Base-by-base conservation (phyloP, 148 eudicot species). In the Rhododendron henanense region DNA sequence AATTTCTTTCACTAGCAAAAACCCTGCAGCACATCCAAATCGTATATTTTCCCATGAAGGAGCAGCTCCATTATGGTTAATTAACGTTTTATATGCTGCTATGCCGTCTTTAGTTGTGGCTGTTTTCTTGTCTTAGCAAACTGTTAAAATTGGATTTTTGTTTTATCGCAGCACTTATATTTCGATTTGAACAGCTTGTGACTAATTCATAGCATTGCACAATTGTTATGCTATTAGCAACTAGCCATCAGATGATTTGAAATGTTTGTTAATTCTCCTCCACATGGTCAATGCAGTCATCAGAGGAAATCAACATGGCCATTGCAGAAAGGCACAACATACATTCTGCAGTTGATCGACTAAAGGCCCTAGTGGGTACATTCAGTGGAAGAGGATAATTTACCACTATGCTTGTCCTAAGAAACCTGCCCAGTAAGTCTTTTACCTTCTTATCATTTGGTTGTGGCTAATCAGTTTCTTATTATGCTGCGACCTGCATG, bases 311-410 rank as follows among this genome's bases (percentile, higher is more conserved):
- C 87, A 89, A 85, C 85, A 87, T 93, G 93, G 90, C 88, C 84
- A 87, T 94, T 44, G 94, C 91, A 86, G 93, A 94, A 85, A 91
- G 87, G 84, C 91, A 92, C 84, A 86, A 86, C 75, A 88, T 91
- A 55, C 89, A 90, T 81, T 84, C 84, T 85, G 91, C 92, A 48
- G 88, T 86, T 65, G 93, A 89, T 85, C 87, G 80, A 74, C 86
- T 95, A 81, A 88, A 81, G 88, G 86, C 45, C 50, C 33, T 87
- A 33, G 84, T 81, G 78, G 76, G 65, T 85, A 88, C 79, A 21
- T 84, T 81, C 75, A 31, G 86, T 15, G 78, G 74, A 59, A 89
- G 61, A 55, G 44, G 39, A 45, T 83, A 73, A 86, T 37, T 48
- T 69, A 53, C 3, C 2, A 33, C 57, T 73, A 14, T 48, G 50